Evolutionary conservation across 164 flowering plant genomes (phyloP).

Genomic region (Houttuynia cordata): DNA sequence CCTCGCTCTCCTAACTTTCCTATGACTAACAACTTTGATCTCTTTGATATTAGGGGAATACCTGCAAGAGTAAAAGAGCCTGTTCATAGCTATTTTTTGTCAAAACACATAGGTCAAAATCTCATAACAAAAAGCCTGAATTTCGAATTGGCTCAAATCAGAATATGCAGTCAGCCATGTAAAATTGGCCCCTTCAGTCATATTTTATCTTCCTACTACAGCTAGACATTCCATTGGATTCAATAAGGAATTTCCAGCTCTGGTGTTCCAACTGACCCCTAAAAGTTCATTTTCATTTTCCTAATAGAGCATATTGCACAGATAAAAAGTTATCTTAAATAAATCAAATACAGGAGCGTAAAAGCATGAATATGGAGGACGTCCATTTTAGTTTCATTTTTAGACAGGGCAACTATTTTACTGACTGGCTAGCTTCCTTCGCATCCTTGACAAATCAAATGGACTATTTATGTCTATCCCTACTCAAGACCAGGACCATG

Average conservation of each 20-base stretch:
- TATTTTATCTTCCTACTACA: too few relatives aligned
- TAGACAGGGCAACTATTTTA: too few relatives aligned
- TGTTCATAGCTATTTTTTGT: background rate
- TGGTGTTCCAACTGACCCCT: background rate
- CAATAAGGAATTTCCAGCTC: background rate
- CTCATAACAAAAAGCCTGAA: background rate
- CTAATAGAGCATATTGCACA: too few relatives aligned
- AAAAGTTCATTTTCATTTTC: too few relatives aligned
- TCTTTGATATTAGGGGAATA: constrained; percentile 88
- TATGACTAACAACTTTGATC: constrained; percentile 68
- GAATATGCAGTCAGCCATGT: background rate
- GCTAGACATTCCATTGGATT: background rate
- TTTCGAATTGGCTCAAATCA: background rate
- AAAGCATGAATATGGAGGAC: too few relatives aligned
- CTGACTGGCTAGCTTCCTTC: too few relatives aligned
- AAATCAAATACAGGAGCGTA: too few relatives aligned
- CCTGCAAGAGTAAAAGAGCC: constrained; percentile 25
- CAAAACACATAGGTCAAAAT: background rate
- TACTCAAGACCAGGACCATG: too few relatives aligned
- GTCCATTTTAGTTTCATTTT: too few relatives aligned
- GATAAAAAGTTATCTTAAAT: too few relatives aligned
- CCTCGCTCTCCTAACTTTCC: constrained; percentile 90
- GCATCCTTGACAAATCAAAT: too few relatives aligned
- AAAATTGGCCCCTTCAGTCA: background rate
- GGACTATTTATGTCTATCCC: too few relatives aligned